A percentile compares a stretch with the other conserved stretches of the same genome.
Conservation (phyloP, 1,139 yeast genomes). For the Sugiyamaella japonica region DNA sequence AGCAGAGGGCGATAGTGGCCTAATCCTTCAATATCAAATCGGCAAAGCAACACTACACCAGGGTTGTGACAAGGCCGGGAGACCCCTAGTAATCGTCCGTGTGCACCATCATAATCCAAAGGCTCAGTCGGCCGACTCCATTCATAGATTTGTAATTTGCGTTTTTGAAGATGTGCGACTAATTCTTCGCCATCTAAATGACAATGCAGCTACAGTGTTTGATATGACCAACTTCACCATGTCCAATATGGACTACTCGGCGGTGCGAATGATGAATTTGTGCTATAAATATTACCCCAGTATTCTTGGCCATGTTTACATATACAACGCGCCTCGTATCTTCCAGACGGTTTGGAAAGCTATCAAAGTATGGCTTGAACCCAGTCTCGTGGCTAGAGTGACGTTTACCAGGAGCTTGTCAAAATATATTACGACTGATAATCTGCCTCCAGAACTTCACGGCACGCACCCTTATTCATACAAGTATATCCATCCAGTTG, state of each 20-base stretch:
- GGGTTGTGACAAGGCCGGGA: conserved; percentile 62
- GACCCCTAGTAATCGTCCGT: conserved; percentile 70
- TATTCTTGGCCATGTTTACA: conserved; percentile 66
- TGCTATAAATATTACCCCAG: conserved; percentile 88
- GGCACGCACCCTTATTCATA: conserved; percentile 60
- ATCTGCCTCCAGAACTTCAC: conserved; percentile 63
- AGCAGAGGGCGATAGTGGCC: conserved; percentile 44
- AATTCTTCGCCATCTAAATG: conserved; percentile 60
- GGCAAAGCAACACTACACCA: conserved; percentile 62
- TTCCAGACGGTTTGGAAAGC: conserved; percentile 84
- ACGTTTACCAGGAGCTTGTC: conserved; percentile 71
- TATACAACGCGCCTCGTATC: conserved; percentile 89
- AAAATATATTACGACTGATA: conserved; percentile 52
- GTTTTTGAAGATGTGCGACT: conserved; percentile 70
- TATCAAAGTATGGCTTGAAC: conserved; percentile 83
- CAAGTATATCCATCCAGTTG: conserved; percentile 56
- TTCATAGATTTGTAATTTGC: conserved; percentile 63
- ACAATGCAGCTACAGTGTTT: conserved; percentile 69
- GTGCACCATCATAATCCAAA: conserved; percentile 69
- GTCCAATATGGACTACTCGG: conserved; percentile 79
- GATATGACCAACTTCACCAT: conserved; percentile 73
- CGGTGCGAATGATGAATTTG: conserved; percentile 72
- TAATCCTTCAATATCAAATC: conserved; percentile 51
- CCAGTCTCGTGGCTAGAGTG: conserved; percentile 80
- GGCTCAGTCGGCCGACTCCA: conserved; percentile 66